Conservation (phyloP, 2,329 filamentous ascomycete genomes). For the Trichoderma lentiforme region DNA sequence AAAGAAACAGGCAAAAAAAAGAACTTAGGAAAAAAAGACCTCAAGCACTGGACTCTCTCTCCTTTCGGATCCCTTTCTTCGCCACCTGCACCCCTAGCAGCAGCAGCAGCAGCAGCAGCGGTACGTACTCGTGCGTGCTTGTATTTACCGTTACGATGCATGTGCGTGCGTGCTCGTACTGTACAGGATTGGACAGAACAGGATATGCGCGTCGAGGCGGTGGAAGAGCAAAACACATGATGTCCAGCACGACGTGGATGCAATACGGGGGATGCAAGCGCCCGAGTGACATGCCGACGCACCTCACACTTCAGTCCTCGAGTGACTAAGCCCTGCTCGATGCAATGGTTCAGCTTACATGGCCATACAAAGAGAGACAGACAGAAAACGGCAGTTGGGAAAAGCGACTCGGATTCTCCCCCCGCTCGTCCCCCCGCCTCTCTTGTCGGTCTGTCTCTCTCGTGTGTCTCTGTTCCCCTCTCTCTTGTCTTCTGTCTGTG, state of each 20-base stretch:
- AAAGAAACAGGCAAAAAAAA: neutral
- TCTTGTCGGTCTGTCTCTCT: neutral
- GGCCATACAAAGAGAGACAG: neutral
- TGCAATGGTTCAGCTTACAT: neutral
- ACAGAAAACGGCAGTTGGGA: neutral
- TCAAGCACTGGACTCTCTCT: neutral
- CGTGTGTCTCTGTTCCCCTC: neutral
- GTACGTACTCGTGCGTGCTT: neutral
- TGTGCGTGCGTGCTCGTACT: neutral
- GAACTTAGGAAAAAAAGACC: neutral
- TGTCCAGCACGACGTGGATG: neutral
- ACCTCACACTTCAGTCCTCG: neutral
- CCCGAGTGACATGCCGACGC: neutral
- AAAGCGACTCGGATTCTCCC: neutral
- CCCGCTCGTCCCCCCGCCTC: neutral
- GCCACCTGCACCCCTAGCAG: neutral
- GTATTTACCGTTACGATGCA: neutral
- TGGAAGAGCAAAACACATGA: slow-evolving; percentile 2
- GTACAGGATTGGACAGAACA: neutral
- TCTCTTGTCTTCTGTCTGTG: neutral
- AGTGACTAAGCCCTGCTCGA: neutral
- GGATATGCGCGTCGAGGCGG: neutral
- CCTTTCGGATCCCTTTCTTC: neutral
- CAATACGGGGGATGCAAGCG: neutral
- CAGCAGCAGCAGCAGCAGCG: neutral